Conservation (phyloP, 495 filamentous ascomycete species). For the Amphirosellinia nigrospora region DNA sequence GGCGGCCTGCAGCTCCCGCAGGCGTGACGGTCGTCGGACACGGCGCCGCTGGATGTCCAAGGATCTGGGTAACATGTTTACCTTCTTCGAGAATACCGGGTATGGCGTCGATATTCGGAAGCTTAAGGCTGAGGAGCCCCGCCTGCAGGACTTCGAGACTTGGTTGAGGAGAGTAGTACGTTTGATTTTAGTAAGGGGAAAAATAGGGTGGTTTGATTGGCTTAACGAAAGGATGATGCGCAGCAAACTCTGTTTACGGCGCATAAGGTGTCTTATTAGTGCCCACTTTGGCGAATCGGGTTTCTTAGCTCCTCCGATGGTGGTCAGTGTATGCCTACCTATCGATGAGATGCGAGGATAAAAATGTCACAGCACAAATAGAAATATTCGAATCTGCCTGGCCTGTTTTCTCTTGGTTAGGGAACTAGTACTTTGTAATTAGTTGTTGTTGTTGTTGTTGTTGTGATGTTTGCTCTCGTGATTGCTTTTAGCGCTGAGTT, state of each 20-base stretch:
- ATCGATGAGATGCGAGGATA: background rate
- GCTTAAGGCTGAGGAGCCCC: constrained; percentile 56
- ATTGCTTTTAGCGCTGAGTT: background rate
- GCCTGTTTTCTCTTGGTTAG: background rate
- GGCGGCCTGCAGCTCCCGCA: constrained; percentile 54
- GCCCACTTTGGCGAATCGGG: background rate
- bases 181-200: constrained; percentile 28
- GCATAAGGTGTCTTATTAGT: background rate
- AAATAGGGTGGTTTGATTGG: background rate
- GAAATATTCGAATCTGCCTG: background rate
- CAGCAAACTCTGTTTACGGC: background rate
- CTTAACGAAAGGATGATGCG: background rate
- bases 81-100: constrained; percentile 67
- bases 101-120: constrained; percentile 64
- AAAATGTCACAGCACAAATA: background rate
- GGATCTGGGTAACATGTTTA: constrained; percentile 67
- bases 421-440: too few relatives aligned
- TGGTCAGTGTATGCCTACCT: background rate
- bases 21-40: constrained; percentile 52
- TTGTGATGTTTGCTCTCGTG: background rate
- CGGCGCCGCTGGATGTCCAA: constrained; percentile 45
- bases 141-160: constrained; percentile 61
- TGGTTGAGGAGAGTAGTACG: constrained; percentile 66
- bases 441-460: too few relatives aligned
- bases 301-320: background rate